phyloP scores from a whole-genome alignment of 257 asterid species.

The Coffea canephora region DNA sequence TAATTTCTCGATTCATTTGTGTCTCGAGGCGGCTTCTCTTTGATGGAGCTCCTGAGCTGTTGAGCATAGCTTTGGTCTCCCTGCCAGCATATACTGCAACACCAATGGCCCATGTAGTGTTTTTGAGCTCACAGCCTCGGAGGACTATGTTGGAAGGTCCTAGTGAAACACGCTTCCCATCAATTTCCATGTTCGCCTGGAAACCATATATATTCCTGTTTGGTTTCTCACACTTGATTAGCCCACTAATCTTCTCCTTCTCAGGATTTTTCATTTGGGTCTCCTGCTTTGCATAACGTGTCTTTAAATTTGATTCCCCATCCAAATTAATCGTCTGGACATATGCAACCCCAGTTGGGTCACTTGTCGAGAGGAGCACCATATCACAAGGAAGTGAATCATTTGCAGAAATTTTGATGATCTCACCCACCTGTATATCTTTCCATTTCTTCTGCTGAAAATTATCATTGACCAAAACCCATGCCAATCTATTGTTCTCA shows the following conservation, averaged over 20 bases:
- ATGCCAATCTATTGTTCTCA: constrained; percentile 76
- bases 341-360: constrained; percentile 84
- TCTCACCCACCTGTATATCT: constrained; percentile 72
- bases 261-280: constrained; percentile 56
- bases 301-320: constrained; percentile 94
- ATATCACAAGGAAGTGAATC: constrained; percentile 93
- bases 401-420: constrained; percentile 59
- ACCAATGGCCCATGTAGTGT: constrained; percentile 87
- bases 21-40: constrained; percentile 92
- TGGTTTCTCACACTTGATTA: constrained; percentile 93
- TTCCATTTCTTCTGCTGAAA: constrained; percentile 82
- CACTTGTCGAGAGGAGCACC: constrained; percentile 91
- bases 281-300: constrained; percentile 96
- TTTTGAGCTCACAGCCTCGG: constrained; percentile 95
- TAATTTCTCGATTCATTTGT: constrained; percentile 81
- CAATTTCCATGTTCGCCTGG: constrained; percentile 83
- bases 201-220: constrained; percentile 94
- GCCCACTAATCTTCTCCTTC: constrained; percentile 45
- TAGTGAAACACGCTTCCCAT: constrained; percentile 80
- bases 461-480: constrained; percentile 48
- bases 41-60: constrained; percentile 95
- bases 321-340: constrained; percentile 92
- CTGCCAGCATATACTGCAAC: constrained; percentile 84
- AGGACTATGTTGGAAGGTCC: constrained; percentile 94
- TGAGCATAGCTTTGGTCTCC: constrained; percentile 98